Conservation (phyloP, 2,329 filamentous ascomycete genomes). For the Tolypocladium album region DNA sequence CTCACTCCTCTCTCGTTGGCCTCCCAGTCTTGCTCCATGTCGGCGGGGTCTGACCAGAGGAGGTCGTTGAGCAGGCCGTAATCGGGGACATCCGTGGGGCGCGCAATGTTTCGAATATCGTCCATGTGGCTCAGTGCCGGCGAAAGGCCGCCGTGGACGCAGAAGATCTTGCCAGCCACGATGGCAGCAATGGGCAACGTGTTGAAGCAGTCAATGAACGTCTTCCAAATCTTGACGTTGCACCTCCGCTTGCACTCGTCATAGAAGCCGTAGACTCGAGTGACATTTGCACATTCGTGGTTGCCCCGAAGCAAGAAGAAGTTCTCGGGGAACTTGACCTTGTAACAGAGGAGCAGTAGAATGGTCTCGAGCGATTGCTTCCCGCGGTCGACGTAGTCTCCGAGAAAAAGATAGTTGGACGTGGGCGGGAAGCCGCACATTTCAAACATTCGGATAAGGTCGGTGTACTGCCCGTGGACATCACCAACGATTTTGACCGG, state of each 20-base stretch:
- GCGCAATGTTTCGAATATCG: slow-evolving; percentile 89
- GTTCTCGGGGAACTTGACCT: slow-evolving; percentile 94
- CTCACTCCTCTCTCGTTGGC: slow-evolving; percentile 94
- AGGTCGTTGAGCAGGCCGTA: slow-evolving; percentile 93
- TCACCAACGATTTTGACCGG: slow-evolving; percentile 98
- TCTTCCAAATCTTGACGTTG: slow-evolving; percentile 98
- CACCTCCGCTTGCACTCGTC: slow-evolving; percentile 94
- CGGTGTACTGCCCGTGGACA: slow-evolving; percentile 93
- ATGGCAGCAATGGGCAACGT: slow-evolving; percentile 92
- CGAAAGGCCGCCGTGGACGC: slow-evolving; percentile 88
- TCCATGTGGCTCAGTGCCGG: slow-evolving; percentile 94
- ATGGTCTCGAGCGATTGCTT: slow-evolving; percentile 97
- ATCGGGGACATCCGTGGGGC: slow-evolving; percentile 93
- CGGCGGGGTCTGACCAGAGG: slow-evolving; percentile 93
- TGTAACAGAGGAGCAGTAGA: slow-evolving; percentile 85
- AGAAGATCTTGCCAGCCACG: slow-evolving; percentile 95
- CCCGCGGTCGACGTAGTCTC: slow-evolving; percentile 92
- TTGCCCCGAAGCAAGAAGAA: slow-evolving; percentile 93
- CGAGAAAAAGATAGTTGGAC: slow-evolving; percentile 87
- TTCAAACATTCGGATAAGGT: slow-evolving; percentile 93
- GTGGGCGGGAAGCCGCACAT: slow-evolving; percentile 95
- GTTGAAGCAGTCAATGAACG: slow-evolving; percentile 94
- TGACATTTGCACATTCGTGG: slow-evolving; percentile 95
- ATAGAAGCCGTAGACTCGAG: slow-evolving; percentile 93
- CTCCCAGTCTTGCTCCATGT: slow-evolving; percentile 98